Conservation (phyloP, 495 filamentous ascomycete genomes). For the Elasticomyces elasticus region DNA sequence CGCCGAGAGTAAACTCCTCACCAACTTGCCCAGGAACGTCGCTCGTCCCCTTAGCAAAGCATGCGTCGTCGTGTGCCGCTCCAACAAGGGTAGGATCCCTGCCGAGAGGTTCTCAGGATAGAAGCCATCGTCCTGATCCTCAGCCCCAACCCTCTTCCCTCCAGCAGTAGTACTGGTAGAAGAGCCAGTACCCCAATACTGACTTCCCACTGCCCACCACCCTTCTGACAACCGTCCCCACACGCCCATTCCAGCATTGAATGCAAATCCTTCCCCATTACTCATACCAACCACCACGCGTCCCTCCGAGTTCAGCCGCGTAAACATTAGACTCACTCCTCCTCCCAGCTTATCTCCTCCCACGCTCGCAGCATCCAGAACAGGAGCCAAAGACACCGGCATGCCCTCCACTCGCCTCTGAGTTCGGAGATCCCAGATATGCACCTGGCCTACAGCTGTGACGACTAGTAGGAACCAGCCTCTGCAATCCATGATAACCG, state of each 20-base stretch:
- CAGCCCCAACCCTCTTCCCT: conserved; percentile 31
- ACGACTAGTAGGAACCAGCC: conserved; percentile 85
- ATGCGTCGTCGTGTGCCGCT: conserved; percentile 89
- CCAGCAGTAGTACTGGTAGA: not conserved
- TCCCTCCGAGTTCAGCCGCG: conserved; percentile 78
- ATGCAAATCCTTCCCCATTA: conserved; percentile 88
- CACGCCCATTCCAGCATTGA: conserved; percentile 68
- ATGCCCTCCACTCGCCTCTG: conserved; percentile 65
- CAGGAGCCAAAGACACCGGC: conserved; percentile 79
- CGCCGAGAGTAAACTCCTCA: conserved; percentile 71
- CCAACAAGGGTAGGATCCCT: conserved; percentile 83
- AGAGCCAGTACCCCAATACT: conserved; percentile 86
- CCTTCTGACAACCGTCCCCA: conserved; percentile 92
- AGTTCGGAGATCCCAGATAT: conserved; percentile 89
- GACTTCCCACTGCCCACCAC: conserved; percentile 96
- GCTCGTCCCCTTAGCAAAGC: conserved; percentile 84
- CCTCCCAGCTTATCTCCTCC: conserved; percentile 51
- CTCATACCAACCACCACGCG: conserved; percentile 73
- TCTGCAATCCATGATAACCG: conserved; percentile 82
- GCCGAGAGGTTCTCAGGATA: conserved; percentile 62
- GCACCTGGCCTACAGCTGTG: conserved; percentile 75
- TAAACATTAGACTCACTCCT: conserved; percentile 75
- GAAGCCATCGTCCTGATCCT: conserved; percentile 37
- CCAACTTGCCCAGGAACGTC: conserved; percentile 75
- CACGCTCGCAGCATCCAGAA: conserved; percentile 77